These are phyloP conservation scores for Suhomyces emberorum DNA, from an alignment of 805 yeast species.

Conservation along the genomic window DNA sequence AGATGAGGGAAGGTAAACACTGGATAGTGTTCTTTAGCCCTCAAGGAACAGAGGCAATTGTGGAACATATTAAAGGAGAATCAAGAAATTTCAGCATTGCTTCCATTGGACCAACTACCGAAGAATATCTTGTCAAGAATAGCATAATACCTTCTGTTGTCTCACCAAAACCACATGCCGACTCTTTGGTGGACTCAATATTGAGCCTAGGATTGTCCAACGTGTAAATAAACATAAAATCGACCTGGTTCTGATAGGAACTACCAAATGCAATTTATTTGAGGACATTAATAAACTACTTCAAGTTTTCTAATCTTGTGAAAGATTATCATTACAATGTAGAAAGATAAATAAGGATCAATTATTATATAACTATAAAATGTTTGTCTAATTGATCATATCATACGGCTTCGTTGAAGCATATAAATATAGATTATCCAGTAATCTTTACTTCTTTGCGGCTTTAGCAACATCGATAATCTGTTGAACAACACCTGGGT, in stretches of 20 bases:
- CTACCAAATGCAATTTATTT: too few species aligned
- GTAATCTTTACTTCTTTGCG: constrained; percentile 11
- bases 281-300: too few species aligned
- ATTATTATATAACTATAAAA: too few species aligned
- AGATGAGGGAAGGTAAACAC: constrained; percentile 16
- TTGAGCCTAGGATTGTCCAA: too few species aligned
- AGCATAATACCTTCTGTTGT: constrained; percentile 61
- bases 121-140: constrained; percentile 50
- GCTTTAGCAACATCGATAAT: constrained; percentile 65
- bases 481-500: constrained; percentile 78
- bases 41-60: constrained; percentile 72
- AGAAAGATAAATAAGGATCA: too few species aligned
- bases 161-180: constrained; percentile 71
- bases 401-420: not conserved
- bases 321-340: too few species aligned
- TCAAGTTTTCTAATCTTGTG: too few species aligned
- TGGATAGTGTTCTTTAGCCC: constrained; percentile 93
- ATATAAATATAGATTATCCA: not conserved
- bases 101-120: constrained; percentile 92
- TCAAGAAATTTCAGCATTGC: constrained; percentile 49
- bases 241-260: too few species aligned
- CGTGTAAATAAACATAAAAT: too few species aligned
- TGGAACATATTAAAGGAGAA: constrained; percentile 33
- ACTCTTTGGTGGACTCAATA: constrained; percentile 46
- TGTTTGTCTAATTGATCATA: too few species aligned